phyloP scores from a whole-genome alignment of 1,139 yeast species.

The Hyphopichia fennica region DNA sequence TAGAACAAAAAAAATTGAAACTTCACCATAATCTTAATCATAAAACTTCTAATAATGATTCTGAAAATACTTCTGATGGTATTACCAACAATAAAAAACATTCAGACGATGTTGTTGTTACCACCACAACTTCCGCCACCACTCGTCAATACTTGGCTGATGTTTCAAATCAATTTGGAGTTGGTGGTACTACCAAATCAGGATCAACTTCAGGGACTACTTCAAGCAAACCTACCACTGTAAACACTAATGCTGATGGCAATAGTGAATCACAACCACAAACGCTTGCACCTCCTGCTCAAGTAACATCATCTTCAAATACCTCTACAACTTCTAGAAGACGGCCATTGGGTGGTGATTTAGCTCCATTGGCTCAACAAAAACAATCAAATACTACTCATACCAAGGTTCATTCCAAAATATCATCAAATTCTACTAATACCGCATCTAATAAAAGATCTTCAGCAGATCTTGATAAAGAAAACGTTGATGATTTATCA shows the following conservation, averaged over 20 bases:
- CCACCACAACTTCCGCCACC: slow-evolving; percentile 3
- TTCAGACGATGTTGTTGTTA: slow-evolving; percentile 10
- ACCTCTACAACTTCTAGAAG: slow-evolving; percentile 16
- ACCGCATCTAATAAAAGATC: slow-evolving; percentile 1
- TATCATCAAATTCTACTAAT: slow-evolving; percentile 1
- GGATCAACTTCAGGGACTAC: slow-evolving; percentile 8
- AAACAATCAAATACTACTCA: slow-evolving; percentile 4
- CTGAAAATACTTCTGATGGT: neutral
- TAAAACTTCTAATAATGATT: neutral
- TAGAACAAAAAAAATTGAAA: slow-evolving; percentile 2
- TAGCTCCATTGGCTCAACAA: slow-evolving; percentile 29
- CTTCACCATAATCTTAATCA: neutral
- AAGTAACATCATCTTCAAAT: slow-evolving; percentile 4
- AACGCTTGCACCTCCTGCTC: slow-evolving; percentile 1
- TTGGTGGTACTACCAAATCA: slow-evolving; percentile 7
- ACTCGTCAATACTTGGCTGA: slow-evolving; percentile 40
- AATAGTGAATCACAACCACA: neutral
- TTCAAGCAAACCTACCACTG: slow-evolving; percentile 1
- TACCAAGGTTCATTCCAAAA: neutral
- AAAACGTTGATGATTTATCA: neutral
- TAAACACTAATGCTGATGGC: no score
- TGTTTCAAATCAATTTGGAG: slow-evolving; percentile 40
- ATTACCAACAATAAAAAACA: neutral
- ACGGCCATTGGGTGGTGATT: slow-evolving; percentile 37
- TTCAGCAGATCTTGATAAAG: slow-evolving; percentile 2